Base-by-base conservation (phyloP, 306 rosid genomes). In the Vigna mungo region DNA sequence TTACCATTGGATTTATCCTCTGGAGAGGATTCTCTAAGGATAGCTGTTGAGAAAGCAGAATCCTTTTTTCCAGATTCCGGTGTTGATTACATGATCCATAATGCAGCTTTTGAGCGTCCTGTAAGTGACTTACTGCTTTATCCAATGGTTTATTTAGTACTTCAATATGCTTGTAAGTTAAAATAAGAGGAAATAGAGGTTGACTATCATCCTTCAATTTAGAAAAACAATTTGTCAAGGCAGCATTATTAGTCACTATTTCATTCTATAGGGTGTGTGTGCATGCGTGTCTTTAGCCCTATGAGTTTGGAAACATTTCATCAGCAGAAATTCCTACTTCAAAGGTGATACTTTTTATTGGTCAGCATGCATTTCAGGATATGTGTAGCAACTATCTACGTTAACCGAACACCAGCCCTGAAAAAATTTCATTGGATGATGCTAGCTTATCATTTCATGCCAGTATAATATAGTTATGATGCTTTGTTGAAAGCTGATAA, bases 61-160 rank as follows among this genome's bases (percentile, higher is more conserved):
- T 92, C 87, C 9, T 32, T 84, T 78, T 90, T 95, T 49, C 91
- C 90, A 0, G 85, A 87, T 79, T 81, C 86, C 54, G 98, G 98
- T 71, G 90, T 90, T 80, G 96, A 95, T 87, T 92, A 88, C 74
- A 90, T 95, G 96, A 86, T 95, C 76, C 98, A 95, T 66, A 95
- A 92, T 88, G 97, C 97, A 37, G 97, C 97, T 80, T 86, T 80
- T 67, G 98, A 95, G 88, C 97, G 98, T 72, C 98, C 97, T 44
- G 97, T 95, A 81, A 88, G 97, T 89, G 72, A 74, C 70, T 49
- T 78, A 46, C 81, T 61, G 30, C 85, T 64, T 65, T 78, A 71
- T 77, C 41, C 23, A 47, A 60, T 81, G 30, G 34, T 78, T 60
- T 5, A 14, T 15, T 62, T 34, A 34, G 12, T 58, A n/a, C 72